These are phyloP conservation scores for Castanea mollissima DNA, from an alignment of 306 rosid genomes.

Conservation along the genomic window DNA sequence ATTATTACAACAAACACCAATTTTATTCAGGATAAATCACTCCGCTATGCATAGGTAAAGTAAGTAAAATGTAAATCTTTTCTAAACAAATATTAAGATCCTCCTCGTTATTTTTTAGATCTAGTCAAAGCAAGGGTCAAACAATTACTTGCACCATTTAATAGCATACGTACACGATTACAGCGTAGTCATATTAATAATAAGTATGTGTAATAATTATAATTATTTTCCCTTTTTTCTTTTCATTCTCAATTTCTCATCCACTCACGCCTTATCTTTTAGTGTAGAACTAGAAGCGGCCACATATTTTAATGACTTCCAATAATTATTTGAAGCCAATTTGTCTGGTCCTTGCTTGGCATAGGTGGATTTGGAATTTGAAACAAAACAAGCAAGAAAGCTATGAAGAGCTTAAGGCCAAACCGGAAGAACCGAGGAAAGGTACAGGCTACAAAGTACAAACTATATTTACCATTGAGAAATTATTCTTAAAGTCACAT, in stretches of 20 bases:
- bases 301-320: background rate
- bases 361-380: background rate
- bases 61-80: too few relatives aligned
- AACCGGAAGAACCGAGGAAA: background rate
- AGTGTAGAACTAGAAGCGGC: background rate
- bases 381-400: background rate
- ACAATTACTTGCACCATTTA: too few relatives aligned
- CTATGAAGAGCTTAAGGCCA: background rate
- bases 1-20: too few relatives aligned
- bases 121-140: too few relatives aligned
- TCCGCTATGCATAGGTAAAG: too few relatives aligned
- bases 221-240: background rate
- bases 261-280: slow-evolving; percentile 45
- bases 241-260: slow-evolving; percentile 3
- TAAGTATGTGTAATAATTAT: background rate
- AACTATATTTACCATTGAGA: too few relatives aligned
- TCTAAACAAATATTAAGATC: too few relatives aligned
- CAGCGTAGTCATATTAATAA: background rate
- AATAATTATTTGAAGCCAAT: background rate
- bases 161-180: too few relatives aligned
- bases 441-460: too few relatives aligned
- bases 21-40: too few relatives aligned
- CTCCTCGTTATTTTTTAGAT: too few relatives aligned
- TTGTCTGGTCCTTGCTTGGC: background rate
- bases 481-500: too few relatives aligned